A percentile compares a stretch with the other conserved stretches of the same genome.
phyloP scores from a whole-genome alignment of 192 early-diverging fungal genomes.

The Coemansia sp. region DNA sequence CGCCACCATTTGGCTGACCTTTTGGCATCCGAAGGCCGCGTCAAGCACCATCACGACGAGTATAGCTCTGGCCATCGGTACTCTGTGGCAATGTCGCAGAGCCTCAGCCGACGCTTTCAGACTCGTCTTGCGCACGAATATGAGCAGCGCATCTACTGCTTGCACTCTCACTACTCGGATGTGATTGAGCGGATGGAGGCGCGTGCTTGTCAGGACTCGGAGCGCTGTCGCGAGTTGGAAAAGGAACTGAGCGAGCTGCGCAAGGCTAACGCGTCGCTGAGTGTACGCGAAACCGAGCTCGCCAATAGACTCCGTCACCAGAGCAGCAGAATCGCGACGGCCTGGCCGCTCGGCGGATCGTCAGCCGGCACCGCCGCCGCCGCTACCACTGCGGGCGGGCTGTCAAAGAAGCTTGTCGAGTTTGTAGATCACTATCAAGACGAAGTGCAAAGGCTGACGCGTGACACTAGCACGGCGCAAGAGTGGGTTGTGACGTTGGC shows the following conservation, averaged over 20 bases:
- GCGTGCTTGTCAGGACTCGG: constrained; percentile 24
- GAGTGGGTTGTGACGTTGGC: constrained; percentile 53
- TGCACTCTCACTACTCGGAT: constrained; percentile 52
- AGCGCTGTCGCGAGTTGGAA: constrained; percentile 25
- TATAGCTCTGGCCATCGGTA: constrained; percentile 23
- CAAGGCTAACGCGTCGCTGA: constrained; percentile 15
- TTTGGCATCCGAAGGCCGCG: neutral
- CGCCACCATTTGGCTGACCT: constrained; percentile 1
- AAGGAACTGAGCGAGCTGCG: constrained; percentile 29
- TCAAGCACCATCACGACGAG: neutral
- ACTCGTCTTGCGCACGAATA: constrained; percentile 40
- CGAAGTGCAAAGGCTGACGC: constrained; percentile 29
- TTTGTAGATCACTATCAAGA: constrained; percentile 45
- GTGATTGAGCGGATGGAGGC: constrained; percentile 45
- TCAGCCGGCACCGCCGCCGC: neutral
- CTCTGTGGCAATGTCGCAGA: constrained; percentile 51
- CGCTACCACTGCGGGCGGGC: no score
- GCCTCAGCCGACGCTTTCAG: constrained; percentile 48
- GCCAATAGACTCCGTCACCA: constrained; percentile 7
- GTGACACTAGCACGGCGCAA: constrained; percentile 39
- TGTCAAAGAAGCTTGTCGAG: constrained; percentile 36
- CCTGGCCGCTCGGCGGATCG: neutral
- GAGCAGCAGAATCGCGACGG: neutral
- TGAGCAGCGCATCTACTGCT: constrained; percentile 54
- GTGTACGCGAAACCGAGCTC: constrained; percentile 31